These are phyloP conservation scores for Daldinia eschscholtzii DNA, from an alignment of 2,329 filamentous ascomycete species.

Conservation along the genomic window DNA sequence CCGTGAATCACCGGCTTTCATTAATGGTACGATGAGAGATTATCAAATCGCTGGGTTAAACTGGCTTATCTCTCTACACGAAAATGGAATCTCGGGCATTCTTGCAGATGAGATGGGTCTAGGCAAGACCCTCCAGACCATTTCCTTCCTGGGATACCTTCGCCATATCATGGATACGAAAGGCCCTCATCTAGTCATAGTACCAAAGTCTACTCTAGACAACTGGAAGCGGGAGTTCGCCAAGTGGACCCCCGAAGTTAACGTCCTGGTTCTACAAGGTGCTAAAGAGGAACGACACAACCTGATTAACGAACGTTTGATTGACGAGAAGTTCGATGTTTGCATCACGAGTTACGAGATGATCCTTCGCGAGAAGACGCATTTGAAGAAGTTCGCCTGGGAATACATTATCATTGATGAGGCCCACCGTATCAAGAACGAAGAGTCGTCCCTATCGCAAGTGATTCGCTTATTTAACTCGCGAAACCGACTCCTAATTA, in stretches of 20 bases:
- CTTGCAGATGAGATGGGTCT: slow-evolving; percentile 98
- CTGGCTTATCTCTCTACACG: slow-evolving; percentile 96
- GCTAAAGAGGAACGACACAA: slow-evolving; percentile 92
- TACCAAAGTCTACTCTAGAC: slow-evolving; percentile 97
- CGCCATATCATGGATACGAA: slow-evolving; percentile 90
- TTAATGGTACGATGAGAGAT: slow-evolving; percentile 91
- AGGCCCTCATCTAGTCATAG: slow-evolving; percentile 90
- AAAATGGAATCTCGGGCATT: slow-evolving; percentile 98
- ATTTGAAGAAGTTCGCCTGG: slow-evolving; percentile 98
- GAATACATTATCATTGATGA: slow-evolving; percentile 99
- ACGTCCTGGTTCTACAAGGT: slow-evolving; percentile 93
- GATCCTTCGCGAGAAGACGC: slow-evolving; percentile 94
- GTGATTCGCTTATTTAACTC: slow-evolving; percentile 98
- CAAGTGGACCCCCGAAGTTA: slow-evolving; percentile 94
- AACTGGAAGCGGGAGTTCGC: slow-evolving; percentile 98
- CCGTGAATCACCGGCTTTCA: slow-evolving; percentile 90
- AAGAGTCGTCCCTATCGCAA: slow-evolving; percentile 95
- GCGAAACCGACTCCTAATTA: slow-evolving; percentile 93
- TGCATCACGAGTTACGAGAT: slow-evolving; percentile 99
- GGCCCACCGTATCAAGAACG: slow-evolving; percentile 98
- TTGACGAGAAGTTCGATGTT: slow-evolving; percentile 96
- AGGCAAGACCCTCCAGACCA: slow-evolving; percentile 97
- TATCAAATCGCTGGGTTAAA: slow-evolving; percentile 97
- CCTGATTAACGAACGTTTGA: slow-evolving; percentile 90
- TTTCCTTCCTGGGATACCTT: slow-evolving; percentile 94